A percentile compares a stretch with the other conserved stretches of the same genome.
phyloP scores from a whole-genome alignment of 2,329 filamentous ascomycete species.

The Cladosporium austrohemisphaericum region DNA sequence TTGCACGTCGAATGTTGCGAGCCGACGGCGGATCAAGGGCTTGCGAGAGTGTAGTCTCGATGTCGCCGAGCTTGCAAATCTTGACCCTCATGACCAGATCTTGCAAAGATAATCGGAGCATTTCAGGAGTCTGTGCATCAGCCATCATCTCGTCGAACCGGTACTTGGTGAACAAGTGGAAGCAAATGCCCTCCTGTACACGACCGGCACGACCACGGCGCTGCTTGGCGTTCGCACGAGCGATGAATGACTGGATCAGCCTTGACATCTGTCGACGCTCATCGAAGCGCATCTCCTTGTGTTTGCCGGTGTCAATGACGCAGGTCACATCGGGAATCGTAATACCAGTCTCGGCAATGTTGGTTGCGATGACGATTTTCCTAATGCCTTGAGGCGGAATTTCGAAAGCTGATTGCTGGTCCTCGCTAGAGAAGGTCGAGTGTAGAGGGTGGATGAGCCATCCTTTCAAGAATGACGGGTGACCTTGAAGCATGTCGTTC shows the following conservation, averaged over 20 bases:
- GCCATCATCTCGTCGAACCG: constrained; percentile 80
- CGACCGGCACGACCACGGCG: constrained; percentile 88
- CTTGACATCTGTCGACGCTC: constrained; percentile 87
- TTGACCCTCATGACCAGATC: constrained; percentile 95
- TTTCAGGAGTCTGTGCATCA: constrained; percentile 93
- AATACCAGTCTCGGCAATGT: constrained; percentile 97
- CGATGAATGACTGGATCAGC: constrained; percentile 92
- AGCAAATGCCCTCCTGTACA: constrained; percentile 92
- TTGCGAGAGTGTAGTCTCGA: constrained; percentile 82
- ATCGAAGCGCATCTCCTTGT: constrained; percentile 96
- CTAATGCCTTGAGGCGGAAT: constrained; percentile 75
- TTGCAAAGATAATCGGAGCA: constrained; percentile 88
- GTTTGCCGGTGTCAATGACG: constrained; percentile 93
- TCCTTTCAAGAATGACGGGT: constrained; percentile 67
- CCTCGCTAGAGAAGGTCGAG: constrained; percentile 91
- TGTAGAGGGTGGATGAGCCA: constrained; percentile 91
- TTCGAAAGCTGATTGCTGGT: constrained; percentile 89
- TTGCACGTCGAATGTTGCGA: constrained; percentile 88
- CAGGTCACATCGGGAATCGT: constrained; percentile 97
- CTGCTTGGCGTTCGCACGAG: constrained; percentile 91
- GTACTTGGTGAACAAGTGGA: constrained; percentile 89
- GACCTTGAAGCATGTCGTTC: constrained; percentile 77
- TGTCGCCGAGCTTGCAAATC: constrained; percentile 91
- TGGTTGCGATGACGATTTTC: constrained; percentile 95
- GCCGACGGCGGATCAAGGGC: constrained; percentile 85